Evolutionary conservation across 805 yeast genomes (phyloP).

Genomic region (Candida mattraensis): DNA sequence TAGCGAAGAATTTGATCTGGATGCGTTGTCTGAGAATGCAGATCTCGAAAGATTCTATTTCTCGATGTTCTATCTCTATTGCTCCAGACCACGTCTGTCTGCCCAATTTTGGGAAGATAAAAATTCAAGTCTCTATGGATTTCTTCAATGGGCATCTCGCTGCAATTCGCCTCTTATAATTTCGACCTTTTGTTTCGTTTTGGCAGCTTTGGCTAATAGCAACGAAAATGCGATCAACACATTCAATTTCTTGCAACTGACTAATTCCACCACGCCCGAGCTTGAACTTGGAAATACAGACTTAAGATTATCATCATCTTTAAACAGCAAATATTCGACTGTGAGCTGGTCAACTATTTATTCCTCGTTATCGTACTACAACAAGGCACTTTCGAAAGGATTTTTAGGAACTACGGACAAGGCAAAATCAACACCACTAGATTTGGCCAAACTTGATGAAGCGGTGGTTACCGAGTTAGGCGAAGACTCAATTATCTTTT

Average conservation of each 20-base stretch:
- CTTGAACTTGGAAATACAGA: slow-evolving; percentile 6
- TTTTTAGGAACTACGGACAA: slow-evolving; percentile 1
- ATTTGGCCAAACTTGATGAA: slow-evolving; percentile 10
- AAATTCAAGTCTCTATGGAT: slow-evolving; percentile 69
- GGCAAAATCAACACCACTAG: slow-evolving; percentile 5
- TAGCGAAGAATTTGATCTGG: slow-evolving; percentile 52
- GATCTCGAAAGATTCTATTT: slow-evolving; percentile 88
- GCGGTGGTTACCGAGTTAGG: slow-evolving; percentile 54
- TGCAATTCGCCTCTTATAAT: slow-evolving; percentile 74
- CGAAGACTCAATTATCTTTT: slow-evolving; percentile 75
- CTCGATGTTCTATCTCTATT: slow-evolving; percentile 67
- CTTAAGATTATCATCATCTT: slow-evolving; percentile 17
- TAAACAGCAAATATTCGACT: slow-evolving; percentile 28
- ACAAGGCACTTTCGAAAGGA: slow-evolving; percentile 25
- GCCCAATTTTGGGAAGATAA: slow-evolving; percentile 67
- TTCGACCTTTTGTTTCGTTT: slow-evolving; percentile 76
- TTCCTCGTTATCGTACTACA: slow-evolving; percentile 34
- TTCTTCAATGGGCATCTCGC: slow-evolving; percentile 85
- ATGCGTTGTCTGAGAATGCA: slow-evolving; percentile 66
- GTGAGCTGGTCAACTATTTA: slow-evolving; percentile 40
- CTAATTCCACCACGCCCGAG: slow-evolving; percentile 24
- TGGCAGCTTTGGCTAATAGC: slow-evolving; percentile 73
- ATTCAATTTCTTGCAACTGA: slow-evolving; percentile 45
- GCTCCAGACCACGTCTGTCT: slow-evolving; percentile 58
- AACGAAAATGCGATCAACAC: slow-evolving; percentile 51